Evolutionary conservation across 257 asterid genomes (phyloP).

Genomic region (Nicotiana otophora): DNA sequence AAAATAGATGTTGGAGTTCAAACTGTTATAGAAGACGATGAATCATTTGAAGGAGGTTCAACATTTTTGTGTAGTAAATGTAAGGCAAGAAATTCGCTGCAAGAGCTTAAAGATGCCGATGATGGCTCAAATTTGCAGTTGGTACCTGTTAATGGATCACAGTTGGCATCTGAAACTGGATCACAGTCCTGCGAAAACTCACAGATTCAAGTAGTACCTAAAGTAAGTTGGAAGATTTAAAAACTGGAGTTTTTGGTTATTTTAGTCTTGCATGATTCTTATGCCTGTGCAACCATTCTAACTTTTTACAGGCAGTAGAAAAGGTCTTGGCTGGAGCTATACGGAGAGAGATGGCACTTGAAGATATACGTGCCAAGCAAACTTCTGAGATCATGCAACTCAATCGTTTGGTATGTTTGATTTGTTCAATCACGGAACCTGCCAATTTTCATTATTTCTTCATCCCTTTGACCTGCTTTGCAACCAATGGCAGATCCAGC

Average conservation of each 20-base stretch:
- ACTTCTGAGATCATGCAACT: constrained; percentile 78
- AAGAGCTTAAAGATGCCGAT: constrained; percentile 33
- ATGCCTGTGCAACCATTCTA: constrained; percentile 1
- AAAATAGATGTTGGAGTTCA: constrained; percentile 93
- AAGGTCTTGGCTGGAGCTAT: constrained; percentile 97
- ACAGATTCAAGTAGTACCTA: constrained; percentile 75
- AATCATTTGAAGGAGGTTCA: constrained; percentile 25
- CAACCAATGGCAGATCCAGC: constrained; percentile 63
- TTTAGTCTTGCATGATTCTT: not conserved
- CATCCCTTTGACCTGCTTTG: constrained; percentile 13
- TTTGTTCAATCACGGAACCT: not conserved
- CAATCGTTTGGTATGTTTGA: constrained; percentile 68
- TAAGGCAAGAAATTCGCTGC: constrained; percentile 37
- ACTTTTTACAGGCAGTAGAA: constrained; percentile 76
- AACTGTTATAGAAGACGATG: constrained; percentile 39
- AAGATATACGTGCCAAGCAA: constrained; percentile 74
- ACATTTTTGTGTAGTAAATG: constrained; percentile 58
- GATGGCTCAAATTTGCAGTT: constrained; percentile 73
- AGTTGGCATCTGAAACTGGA: constrained; percentile 4
- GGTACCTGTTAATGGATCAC: constrained; percentile 54
- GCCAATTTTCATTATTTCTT: not conserved
- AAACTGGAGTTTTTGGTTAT: not conserved
- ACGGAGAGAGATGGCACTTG: constrained; percentile 98
- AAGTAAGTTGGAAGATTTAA: constrained; percentile 41
- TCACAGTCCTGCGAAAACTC: constrained; percentile 39